Evolutionary conservation across 164 flowering plant genomes (phyloP).

Genomic region (Sedum album): DNA sequence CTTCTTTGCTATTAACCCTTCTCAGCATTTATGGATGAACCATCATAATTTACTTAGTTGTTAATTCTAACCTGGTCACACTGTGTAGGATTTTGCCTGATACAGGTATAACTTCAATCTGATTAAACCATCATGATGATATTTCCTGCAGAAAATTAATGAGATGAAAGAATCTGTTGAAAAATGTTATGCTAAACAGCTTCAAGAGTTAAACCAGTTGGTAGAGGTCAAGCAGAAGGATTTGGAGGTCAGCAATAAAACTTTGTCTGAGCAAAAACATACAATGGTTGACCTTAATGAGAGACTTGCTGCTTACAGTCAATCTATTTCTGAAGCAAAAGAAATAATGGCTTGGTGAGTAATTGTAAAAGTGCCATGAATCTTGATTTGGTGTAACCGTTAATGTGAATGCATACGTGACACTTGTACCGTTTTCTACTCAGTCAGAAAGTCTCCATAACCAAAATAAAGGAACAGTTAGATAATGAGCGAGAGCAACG

Average conservation of each 20-base stretch:
- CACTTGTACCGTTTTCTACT: slow-evolving; percentile 14
- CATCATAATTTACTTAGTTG: background rate
- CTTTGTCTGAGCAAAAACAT: slow-evolving; percentile 65
- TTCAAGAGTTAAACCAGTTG: slow-evolving; percentile 33
- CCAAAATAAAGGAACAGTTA: slow-evolving; percentile 64
- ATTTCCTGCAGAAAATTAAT: slow-evolving; percentile 51
- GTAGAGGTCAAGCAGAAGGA: slow-evolving; percentile 64
- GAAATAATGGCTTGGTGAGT: slow-evolving; percentile 65
- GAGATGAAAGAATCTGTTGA: slow-evolving; percentile 55
- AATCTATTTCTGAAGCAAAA: slow-evolving; percentile 74
- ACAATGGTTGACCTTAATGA: slow-evolving; percentile 63
- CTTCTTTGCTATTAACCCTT: background rate
- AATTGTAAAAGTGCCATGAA: background rate
- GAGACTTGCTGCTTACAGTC: slow-evolving; percentile 62
- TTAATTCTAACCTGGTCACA: no score
- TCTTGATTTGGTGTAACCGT: background rate
- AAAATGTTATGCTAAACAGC: slow-evolving; percentile 42
- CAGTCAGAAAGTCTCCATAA: slow-evolving; percentile 81
- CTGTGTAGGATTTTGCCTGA: background rate
- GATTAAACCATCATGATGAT: background rate
- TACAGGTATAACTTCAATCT: background rate
- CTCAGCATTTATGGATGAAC: background rate
- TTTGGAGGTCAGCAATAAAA: slow-evolving; percentile 34
- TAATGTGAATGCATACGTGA: background rate
- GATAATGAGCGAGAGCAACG: slow-evolving; percentile 81